Base-by-base conservation (phyloP, 225 moss, liverwort and hornwort species). In the Anthoceros angustus region DNA sequence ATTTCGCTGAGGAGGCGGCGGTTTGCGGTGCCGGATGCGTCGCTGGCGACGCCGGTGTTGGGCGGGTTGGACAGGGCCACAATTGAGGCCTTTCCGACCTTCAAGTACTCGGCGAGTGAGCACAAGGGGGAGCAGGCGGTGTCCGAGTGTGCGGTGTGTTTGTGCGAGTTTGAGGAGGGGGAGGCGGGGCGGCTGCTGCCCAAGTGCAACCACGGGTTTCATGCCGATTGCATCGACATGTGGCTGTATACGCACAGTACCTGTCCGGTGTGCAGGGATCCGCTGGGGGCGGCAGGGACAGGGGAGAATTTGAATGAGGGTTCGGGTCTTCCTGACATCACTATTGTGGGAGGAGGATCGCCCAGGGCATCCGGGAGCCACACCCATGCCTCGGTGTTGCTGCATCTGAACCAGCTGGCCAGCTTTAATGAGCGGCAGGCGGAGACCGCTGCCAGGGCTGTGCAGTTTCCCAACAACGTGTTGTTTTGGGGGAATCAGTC, bases 221-320 rank as follows among this genome's bases (percentile, higher is more conserved):
- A 86, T 39, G 63, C 75, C 15, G 77, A 83, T 46, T 86, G 86
- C 70, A 83, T 86, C 67, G 86, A 86, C 76, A 81, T 81, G 81
- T 86, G 86, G 86, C 62, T 86, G 9, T 50, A 71, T 68, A 80
- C 83, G 32, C 79, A 83, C 75, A 77, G 77, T 7, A 83, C 84
- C 0, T 86, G 84, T 41, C 86, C 86, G 10, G 72, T 86, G 0
- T 86, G 86, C 67, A 50, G 84, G 20, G 68, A 74, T 40, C 6
- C 68, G 9, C 50, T 82, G 10, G 74, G 62, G 20, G 71, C 74
- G 21, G 64, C 45, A 12, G 74, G n/a, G 12, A 23, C 7, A 70
- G 5, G 64, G 70, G 40, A 25, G 60, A 60, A 5, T 49, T 41
- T 62, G 11, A 12, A 12, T 0, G 11, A 18, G 10, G 41, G 25